Percentiles rank a stretch among this genome's conserved stretches.
phyloP scores from a whole-genome alignment of 495 filamentous ascomycete species.

The Aspergillus bridgeri region DNA sequence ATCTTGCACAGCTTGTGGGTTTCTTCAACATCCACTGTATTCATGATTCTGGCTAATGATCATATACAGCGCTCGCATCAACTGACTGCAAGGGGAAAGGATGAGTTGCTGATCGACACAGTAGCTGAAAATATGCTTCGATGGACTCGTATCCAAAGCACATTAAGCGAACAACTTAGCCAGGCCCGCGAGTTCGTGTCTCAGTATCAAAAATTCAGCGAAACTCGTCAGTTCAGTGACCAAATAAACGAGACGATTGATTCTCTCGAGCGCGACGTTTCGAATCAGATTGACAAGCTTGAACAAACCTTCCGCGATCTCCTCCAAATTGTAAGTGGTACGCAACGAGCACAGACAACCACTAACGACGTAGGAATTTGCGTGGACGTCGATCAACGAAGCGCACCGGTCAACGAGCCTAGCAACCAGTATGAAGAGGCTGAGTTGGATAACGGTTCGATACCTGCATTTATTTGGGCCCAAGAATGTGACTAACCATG shows the following conservation, averaged over 20 bases:
- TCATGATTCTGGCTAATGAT: neutral
- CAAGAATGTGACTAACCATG: constrained; percentile 10
- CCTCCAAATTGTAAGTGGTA: constrained; percentile 19
- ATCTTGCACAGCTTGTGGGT: constrained; percentile 10
- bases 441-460: constrained; percentile 35
- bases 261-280: constrained; percentile 11
- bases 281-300: constrained; percentile 16
- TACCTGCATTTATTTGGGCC: neutral
- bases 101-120: constrained; percentile 13
- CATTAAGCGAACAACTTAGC: constrained; percentile 13
- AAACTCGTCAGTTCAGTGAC: constrained; percentile 13
- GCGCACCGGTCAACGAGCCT: constrained; percentile 23
- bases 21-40: too few species aligned
- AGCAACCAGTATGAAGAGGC: constrained; percentile 30
- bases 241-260: constrained; percentile 15
- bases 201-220: constrained; percentile 16
- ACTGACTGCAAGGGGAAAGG: constrained; percentile 13
- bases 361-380: constrained; percentile 18
- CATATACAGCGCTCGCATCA: constrained; percentile 10
- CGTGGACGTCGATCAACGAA: constrained; percentile 29
- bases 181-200: constrained; percentile 15
- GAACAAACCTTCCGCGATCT: constrained; percentile 22
- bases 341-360: neutral
- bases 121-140: constrained; percentile 13
- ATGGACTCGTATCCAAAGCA: constrained; percentile 20